Percentiles rank a stretch among this genome's conserved stretches.
Evolutionary conservation across 441 rosid genomes (phyloP).

Genomic region (Arabidopsis lyrata): DNA sequence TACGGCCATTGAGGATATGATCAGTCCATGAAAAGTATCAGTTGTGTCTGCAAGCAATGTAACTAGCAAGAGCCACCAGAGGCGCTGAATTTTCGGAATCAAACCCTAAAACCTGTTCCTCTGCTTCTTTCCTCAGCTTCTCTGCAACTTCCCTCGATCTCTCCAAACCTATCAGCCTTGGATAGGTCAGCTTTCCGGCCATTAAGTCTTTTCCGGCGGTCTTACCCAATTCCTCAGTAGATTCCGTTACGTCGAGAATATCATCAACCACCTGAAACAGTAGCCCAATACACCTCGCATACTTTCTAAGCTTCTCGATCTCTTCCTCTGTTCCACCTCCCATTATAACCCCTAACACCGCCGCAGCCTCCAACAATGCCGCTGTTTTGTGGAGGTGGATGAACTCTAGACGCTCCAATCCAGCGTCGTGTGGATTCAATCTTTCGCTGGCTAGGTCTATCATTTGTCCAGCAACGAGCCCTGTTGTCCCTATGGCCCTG

Average conservation of each 20-base stretch:
- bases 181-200: constrained; percentile 52
- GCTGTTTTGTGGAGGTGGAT: constrained; percentile 61
- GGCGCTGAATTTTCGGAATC: constrained; percentile 40
- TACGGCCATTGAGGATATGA: no score
- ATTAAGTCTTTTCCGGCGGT: constrained; percentile 51
- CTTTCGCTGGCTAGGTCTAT: constrained; percentile 50
- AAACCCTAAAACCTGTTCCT: constrained; percentile 40
- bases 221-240: constrained; percentile 51
- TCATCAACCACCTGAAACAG: constrained; percentile 61
- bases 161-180: constrained; percentile 55
- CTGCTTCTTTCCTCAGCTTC: constrained; percentile 40
- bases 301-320: constrained; percentile 50
- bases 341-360: constrained; percentile 53
- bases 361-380: constrained; percentile 51
- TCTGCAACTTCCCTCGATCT: constrained; percentile 36
- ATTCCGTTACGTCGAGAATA: constrained; percentile 52
- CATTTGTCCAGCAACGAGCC: constrained; percentile 53
- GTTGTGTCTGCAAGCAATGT: constrained; percentile 36
- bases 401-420: constrained; percentile 50
- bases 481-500: constrained; percentile 48
- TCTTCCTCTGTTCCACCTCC: constrained; percentile 53
- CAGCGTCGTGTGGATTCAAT: constrained; percentile 20
- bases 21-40: constrained; percentile 2
- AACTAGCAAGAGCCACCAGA: constrained; percentile 42
- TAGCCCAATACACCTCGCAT: constrained; percentile 50